A percentile compares a stretch with the other conserved stretches of the same genome.
Conservation (phyloP, 2,329 filamentous ascomycete genomes). For the Nothophoma quercina region DNA sequence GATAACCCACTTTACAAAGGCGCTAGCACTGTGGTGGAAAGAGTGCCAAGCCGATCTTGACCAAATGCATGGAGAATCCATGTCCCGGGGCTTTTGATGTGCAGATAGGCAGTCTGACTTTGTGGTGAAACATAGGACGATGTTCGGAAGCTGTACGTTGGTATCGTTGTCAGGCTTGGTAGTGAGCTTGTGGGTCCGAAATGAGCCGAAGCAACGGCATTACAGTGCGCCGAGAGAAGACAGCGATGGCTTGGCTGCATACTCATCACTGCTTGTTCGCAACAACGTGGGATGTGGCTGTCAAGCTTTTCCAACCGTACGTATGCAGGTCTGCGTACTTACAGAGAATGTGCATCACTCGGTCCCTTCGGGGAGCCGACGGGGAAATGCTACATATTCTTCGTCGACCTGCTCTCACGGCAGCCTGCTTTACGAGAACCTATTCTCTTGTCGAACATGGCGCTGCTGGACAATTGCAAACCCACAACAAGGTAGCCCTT, state of each 20-base stretch:
- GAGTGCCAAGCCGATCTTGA: constrained; percentile 13
- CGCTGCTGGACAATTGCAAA: no score
- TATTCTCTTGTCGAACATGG: no score
- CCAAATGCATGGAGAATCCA: not conserved
- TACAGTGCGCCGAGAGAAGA: not conserved
- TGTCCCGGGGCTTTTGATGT: not conserved
- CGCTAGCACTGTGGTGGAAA: constrained; percentile 8
- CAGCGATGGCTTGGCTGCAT: constrained; percentile 1
- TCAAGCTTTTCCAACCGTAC: constrained; percentile 1
- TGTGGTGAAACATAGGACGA: not conserved
- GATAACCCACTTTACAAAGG: constrained; percentile 4
- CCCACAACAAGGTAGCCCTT: not conserved
- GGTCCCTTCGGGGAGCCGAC: not conserved
- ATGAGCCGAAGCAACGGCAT: constrained; percentile 4
- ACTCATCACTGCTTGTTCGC: not conserved
- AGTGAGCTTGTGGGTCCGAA: constrained; percentile 1
- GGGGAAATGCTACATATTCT: not conserved
- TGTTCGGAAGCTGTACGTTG: not conserved
- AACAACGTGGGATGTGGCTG: constrained; percentile 9
- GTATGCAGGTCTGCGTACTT: not conserved
- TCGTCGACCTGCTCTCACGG: no score
- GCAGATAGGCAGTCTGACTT: constrained; percentile 2
- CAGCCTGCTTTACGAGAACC: no score
- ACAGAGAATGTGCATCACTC: not conserved
- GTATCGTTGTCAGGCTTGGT: not conserved